Base-by-base conservation (phyloP, 2,329 filamentous ascomycete genomes). In the Venturia aucupariae region DNA sequence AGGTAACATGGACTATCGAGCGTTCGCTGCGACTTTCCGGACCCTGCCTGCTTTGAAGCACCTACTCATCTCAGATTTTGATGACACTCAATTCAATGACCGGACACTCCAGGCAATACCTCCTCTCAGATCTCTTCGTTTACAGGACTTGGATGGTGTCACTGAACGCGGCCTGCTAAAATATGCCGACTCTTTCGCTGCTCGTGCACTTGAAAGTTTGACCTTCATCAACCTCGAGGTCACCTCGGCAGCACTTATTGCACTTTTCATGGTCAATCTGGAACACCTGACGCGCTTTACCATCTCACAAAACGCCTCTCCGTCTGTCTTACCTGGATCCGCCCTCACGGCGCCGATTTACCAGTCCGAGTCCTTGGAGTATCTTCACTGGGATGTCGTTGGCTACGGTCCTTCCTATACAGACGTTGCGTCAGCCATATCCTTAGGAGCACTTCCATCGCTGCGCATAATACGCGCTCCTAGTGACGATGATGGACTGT, bases 401-500 rank as follows among this genome's bases (percentile, higher is more conserved):
- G 76, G 80, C 48, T 77, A 80, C 42, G 76, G 78, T 15, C 72
- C 77, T 7, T 84, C 87, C 1, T 86, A 88, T 61, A 78, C 81
- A 5, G 83, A 88, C 59, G 79, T 92, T 8, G 84, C 87, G 1
- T 79, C 79, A 65, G 85, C 85, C 69, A 89, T 92, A 67, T 74
- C 75, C 5, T 80, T 82, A 1, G 76, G 77, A 4, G 85, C 84
- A 0, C 90, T 92, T 70, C 89, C 89, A 0, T 72, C 76, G 0
- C 79, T 92, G 11, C 78, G 76, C 11, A 76, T 72, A 1, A 75
- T 92, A 22, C 84, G 89, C 63, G 79, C 84, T 0, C 89, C 88
- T 1, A 84, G 84, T 65, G 89, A 92, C 68, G 82, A 87, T 1
- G 83, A 89, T 5, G 89, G 88, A 32, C 69, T 83, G 8, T 84